A percentile compares a stretch with the other conserved stretches of the same genome.
Conservation (phyloP, 768 basidiomycete genomes). For the Mrakia hoshinonis region DNA sequence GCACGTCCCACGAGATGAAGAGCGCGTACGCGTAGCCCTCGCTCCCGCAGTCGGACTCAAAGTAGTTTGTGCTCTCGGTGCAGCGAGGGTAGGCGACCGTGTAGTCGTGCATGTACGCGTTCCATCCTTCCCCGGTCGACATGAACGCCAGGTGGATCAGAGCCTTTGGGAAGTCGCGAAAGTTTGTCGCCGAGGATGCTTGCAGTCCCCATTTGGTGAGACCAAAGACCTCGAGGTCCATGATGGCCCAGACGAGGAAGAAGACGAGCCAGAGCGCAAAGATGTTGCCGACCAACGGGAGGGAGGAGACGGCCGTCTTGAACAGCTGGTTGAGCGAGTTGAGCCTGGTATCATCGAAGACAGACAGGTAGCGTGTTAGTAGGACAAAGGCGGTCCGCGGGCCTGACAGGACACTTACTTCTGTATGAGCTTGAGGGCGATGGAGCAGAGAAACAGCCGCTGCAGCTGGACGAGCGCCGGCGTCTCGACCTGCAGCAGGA, state of each 20-base stretch:
- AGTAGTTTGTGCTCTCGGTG: slow-evolving; percentile 50
- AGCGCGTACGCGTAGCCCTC: slow-evolving; percentile 64
- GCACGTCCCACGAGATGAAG: slow-evolving; percentile 17
- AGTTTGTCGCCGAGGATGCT: slow-evolving; percentile 65
- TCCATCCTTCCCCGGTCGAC: slow-evolving; percentile 94
- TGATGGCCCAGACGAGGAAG: slow-evolving; percentile 83
- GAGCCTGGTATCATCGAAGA: not conserved
- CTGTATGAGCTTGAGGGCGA: slow-evolving; percentile 90
- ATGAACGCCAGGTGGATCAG: slow-evolving; percentile 86
- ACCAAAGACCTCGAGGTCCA: slow-evolving; percentile 59
- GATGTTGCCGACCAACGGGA: slow-evolving; percentile 76
- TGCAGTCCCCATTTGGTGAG: slow-evolving; percentile 69
- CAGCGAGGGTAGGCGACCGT: slow-evolving; percentile 70
- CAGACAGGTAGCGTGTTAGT: not conserved
- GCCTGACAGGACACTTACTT: slow-evolving; percentile 44
- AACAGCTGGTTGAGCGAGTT: slow-evolving; percentile 76
- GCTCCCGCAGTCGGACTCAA: slow-evolving; percentile 81
- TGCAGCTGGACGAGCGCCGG: slow-evolving; percentile 51
- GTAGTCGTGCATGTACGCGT: slow-evolving; percentile 86
- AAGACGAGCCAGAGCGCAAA: slow-evolving; percentile 79
- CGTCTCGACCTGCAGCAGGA: slow-evolving; percentile 36
- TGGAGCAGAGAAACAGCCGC: slow-evolving; percentile 84
- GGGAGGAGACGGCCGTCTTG: slow-evolving; percentile 87
- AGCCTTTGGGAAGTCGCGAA: slow-evolving; percentile 64
- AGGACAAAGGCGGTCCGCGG: slow-evolving; percentile 43